Evolutionary conservation across 345 rosid species (phyloP).

Genomic region (Gossypium australe): DNA sequence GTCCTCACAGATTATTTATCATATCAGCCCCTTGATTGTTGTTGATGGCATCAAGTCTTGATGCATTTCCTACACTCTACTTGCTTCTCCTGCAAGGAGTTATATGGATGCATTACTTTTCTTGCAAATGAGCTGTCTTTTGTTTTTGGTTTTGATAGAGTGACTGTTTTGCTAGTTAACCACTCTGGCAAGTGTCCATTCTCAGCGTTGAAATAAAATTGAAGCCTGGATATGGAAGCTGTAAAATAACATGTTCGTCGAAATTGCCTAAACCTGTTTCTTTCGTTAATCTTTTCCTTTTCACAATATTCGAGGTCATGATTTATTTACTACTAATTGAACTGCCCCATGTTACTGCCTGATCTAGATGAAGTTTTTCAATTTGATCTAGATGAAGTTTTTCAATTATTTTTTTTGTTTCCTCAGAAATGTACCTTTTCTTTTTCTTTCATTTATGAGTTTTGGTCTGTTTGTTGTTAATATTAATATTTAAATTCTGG

Average conservation of each 20-base stretch:
- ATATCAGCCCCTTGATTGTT: background rate
- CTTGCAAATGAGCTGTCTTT: background rate
- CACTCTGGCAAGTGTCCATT: too few relatives aligned
- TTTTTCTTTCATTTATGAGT: background rate
- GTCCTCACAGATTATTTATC: background rate
- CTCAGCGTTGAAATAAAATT: too few relatives aligned
- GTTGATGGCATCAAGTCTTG: background rate
- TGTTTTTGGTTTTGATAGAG: background rate
- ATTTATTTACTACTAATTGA: background rate
- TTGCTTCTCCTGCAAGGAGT: background rate
- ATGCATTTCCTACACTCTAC: background rate
- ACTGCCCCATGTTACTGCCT: background rate
- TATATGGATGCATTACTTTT: background rate
- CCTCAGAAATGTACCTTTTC: background rate
- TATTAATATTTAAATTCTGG: background rate
- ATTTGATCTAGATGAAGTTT: background rate
- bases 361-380: background rate
- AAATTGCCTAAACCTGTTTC: too few relatives aligned
- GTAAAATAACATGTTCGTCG: too few relatives aligned
- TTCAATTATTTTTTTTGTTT: background rate
- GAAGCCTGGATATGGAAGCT: too few relatives aligned
- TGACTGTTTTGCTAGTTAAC: background rate
- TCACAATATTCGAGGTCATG: background rate
- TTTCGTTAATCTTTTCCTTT: background rate
- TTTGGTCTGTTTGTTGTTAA: background rate